Conservation (phyloP, 257 asterid species). For the Nicotiana otophora region DNA sequence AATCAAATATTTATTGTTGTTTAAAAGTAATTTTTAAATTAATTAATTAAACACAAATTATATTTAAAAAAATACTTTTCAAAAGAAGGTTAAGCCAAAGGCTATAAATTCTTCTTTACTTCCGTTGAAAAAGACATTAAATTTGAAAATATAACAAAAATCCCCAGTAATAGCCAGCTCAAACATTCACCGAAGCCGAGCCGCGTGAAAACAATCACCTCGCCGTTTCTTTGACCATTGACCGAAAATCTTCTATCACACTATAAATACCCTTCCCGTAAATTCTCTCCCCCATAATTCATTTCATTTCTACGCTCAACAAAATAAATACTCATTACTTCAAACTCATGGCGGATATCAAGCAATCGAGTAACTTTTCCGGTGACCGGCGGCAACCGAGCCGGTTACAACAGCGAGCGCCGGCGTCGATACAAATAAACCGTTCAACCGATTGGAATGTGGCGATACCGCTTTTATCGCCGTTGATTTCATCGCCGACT, state of each 20-base stretch:
- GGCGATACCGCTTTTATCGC: constrained; percentile 63
- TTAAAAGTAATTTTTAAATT: too few relatives aligned
- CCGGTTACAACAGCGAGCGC: constrained; percentile 54
- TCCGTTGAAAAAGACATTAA: too few relatives aligned
- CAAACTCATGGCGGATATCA: neutral
- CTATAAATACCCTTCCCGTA: constrained; percentile 9
- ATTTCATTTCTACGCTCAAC: neutral
- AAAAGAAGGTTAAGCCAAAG: too few relatives aligned
- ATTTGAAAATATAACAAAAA: neutral
- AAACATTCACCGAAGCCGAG: neutral
- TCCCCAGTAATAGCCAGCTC: neutral
- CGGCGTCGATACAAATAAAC: constrained; percentile 48
- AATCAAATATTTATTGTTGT: too few relatives aligned
- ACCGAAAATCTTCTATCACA: constrained; percentile 22
- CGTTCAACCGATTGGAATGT: constrained; percentile 54
- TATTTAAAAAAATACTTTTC: too few relatives aligned
- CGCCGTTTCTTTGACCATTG: constrained; percentile 24
- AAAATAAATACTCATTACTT: too few relatives aligned
- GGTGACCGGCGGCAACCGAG: constrained; percentile 34
- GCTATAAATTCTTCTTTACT: too few relatives aligned
- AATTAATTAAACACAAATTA: too few relatives aligned
- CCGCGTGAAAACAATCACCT: neutral
- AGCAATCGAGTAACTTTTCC: constrained; percentile 9
- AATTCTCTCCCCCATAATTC: neutral
- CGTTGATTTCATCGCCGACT: constrained; percentile 46